Base-by-base conservation (phyloP, 345 rosid species). In the Euphorbia peplus region DNA sequence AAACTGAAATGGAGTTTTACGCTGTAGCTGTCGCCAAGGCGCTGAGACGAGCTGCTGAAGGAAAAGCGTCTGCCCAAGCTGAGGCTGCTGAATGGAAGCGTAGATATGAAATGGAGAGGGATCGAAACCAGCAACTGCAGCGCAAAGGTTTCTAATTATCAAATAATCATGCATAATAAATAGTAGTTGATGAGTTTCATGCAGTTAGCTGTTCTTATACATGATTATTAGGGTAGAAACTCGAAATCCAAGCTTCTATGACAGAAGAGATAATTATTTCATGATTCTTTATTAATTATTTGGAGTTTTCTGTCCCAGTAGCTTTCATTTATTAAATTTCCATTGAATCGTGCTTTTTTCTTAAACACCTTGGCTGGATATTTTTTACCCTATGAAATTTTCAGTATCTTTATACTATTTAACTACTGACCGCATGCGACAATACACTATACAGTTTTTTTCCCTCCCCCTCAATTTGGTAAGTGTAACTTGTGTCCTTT, bases 81-180 rank as follows among this genome's bases (percentile, higher is more conserved):
- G 98, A 95, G 82, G 98, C 96, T 67, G 85, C 96, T 74, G 98
- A 95, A 78, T 95, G 99, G 99, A 92, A 95, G 79, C 92, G 96
- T 67, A 82, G 88, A 86, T 95, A 84, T 73, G 96, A 95, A 73
- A 70, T 95, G 71, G 96, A 92, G 84, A 87, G 81, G 78, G 74
- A 82, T 16, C 83, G 81, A 66, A 95, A 84, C 69, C 76, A 48
- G 21, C 82, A 66, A 52, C 70, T 78, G 64, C 83, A 83, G 61
- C 82, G 11, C 63, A 86, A 84, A 90, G 99, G 98, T 95, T 78
- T 65, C 56, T 68, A 47, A 29, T 72, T 6, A 70, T 62, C 46
- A 63, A 68, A 69, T 22, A 37, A 64, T 9, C 55, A 26, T 26
- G 46, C 29, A 41, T 69, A 18, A 41, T 69, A 58, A 46, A 35